phyloP scores from a whole-genome alignment of 2,329 filamentous ascomycete genomes.

The Calonectria leucothoes region DNA sequence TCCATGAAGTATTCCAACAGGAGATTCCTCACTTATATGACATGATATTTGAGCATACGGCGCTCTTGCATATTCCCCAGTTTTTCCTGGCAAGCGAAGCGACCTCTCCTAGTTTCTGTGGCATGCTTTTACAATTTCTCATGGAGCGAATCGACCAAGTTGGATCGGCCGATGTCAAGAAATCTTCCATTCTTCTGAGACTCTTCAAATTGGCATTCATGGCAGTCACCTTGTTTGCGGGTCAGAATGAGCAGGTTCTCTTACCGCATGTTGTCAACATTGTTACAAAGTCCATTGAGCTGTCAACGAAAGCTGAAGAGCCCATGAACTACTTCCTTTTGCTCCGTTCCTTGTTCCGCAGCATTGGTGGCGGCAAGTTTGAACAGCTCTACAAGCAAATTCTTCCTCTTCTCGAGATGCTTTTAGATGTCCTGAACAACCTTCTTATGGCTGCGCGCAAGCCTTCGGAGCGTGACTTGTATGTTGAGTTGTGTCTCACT shows the following conservation, averaged over 20 bases:
- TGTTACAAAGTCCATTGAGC: slow-evolving; percentile 95
- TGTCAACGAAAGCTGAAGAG: slow-evolving; percentile 94
- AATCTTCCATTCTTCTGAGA: slow-evolving; percentile 90
- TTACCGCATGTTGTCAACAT: slow-evolving; percentile 97
- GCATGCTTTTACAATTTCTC: slow-evolving; percentile 96
- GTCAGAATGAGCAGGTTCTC: slow-evolving; percentile 94
- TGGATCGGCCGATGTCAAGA: slow-evolving; percentile 89
- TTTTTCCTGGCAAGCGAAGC: slow-evolving; percentile 99
- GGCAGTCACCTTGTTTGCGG: slow-evolving; percentile 96
- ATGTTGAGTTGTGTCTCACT: slow-evolving; percentile 95
- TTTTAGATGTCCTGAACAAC: slow-evolving; percentile 96
- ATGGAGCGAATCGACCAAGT: slow-evolving; percentile 98
- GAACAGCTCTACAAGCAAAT: slow-evolving; percentile 99
- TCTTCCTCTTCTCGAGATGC: slow-evolving; percentile 93
- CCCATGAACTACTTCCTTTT: slow-evolving; percentile 99
- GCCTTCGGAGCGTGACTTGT: slow-evolving; percentile 90
- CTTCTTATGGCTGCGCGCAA: slow-evolving; percentile 90
- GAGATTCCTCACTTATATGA: slow-evolving; percentile 97
- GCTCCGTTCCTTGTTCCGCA: slow-evolving; percentile 90
- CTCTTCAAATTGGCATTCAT: slow-evolving; percentile 99
- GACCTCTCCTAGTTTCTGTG: slow-evolving; percentile 96
- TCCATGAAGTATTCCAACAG: slow-evolving; percentile 97
- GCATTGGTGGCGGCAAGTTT: slow-evolving; percentile 96
- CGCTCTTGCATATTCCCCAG: slow-evolving; percentile 93
- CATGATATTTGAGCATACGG: slow-evolving; percentile 97